These are phyloP conservation scores for Aureobasidium melanogenum DNA, from an alignment of 2,329 filamentous ascomycete species.

Conservation along the genomic window DNA sequence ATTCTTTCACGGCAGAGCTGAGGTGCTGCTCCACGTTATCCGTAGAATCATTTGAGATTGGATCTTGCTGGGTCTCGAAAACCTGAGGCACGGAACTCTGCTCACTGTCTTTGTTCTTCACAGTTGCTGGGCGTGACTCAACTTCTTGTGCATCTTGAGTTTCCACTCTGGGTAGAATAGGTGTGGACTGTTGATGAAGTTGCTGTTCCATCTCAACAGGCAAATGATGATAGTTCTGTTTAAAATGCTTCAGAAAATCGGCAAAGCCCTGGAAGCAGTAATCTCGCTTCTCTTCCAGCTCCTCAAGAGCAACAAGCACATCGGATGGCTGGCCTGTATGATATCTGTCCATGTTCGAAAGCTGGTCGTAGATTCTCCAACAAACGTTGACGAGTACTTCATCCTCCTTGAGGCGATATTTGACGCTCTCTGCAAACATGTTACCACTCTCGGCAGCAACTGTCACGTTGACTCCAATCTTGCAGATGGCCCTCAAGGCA, in stretches of 20 bases:
- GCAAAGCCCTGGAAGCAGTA: constrained; percentile 1
- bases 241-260: background rate
- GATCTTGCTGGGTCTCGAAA: background rate
- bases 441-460: background rate
- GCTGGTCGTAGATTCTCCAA: background rate
- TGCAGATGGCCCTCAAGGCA: background rate
- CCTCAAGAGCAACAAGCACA: background rate
- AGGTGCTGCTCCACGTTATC: no score
- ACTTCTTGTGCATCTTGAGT: background rate
- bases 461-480: background rate
- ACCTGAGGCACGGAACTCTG: background rate
- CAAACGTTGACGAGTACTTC: constrained; percentile 1
- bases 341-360: background rate
- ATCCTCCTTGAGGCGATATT: background rate
- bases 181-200: background rate
- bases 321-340: background rate
- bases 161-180: background rate
- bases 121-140: background rate
- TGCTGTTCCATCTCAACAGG: background rate
- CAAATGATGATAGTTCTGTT: background rate
- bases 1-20: background rate
- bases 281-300: constrained; percentile 1
- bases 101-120: background rate
- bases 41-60: background rate
- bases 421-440: background rate